Evolutionary conservation across 2,329 filamentous ascomycete genomes (phyloP).

Genomic region (Rachicladosporium sp.): DNA sequence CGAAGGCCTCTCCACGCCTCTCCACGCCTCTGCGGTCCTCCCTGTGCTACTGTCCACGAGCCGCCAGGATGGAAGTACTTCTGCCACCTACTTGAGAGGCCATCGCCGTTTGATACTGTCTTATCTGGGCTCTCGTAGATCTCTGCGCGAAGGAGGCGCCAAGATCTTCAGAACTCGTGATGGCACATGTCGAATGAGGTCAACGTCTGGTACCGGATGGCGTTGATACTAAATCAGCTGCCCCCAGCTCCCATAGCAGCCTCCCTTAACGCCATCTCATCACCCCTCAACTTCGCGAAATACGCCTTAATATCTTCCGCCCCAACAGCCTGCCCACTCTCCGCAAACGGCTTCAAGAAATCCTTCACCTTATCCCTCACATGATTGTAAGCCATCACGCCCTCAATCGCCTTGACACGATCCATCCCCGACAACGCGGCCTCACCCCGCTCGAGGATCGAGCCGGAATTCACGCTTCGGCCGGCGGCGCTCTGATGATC

Average conservation of each 20-base stretch:
- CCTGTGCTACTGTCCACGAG: no score
- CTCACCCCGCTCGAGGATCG: slow-evolving; percentile 81
- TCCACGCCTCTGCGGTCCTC: no score
- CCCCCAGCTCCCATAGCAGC: slow-evolving; percentile 18
- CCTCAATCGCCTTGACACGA: slow-evolving; percentile 80
- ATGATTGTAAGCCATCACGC: slow-evolving; percentile 96
- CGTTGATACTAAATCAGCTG: no score
- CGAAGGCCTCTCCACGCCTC: no score
- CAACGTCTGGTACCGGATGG: no score
- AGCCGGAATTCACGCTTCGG: slow-evolving; percentile 57
- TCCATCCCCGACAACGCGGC: slow-evolving; percentile 85
- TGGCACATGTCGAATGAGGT: no score
- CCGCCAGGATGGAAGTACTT: no score
- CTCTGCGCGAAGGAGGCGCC: no score
- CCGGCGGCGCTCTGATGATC: slow-evolving; percentile 35
- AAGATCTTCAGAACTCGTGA: no score
- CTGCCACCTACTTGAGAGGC: no score
- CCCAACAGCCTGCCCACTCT: slow-evolving; percentile 75
- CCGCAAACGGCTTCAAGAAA: slow-evolving; percentile 87
- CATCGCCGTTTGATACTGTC: no score
- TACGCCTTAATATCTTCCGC: slow-evolving; percentile 95
- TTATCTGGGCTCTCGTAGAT: no score
- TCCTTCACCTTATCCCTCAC: slow-evolving; percentile 91
- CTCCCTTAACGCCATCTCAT: slow-evolving; percentile 44
- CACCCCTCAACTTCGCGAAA: slow-evolving; percentile 86